These are phyloP conservation scores for Aphanomyces astaci DNA, from an alignment of 352 stramenopile species.

Conservation along the genomic window DNA sequence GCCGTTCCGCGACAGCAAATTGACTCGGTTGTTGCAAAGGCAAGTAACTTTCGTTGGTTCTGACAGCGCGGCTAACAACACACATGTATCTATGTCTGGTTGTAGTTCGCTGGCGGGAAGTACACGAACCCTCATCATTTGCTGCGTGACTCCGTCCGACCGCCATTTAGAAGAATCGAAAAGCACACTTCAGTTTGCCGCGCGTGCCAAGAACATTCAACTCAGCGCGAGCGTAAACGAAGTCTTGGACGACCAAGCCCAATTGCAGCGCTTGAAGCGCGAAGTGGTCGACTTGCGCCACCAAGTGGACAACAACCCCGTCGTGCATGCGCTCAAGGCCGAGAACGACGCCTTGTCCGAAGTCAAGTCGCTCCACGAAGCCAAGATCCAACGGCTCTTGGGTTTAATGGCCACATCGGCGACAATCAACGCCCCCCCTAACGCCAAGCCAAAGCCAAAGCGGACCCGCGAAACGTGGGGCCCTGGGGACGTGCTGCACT, in stretches of 20 bases:
- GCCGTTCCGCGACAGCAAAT: slow-evolving; percentile 85
- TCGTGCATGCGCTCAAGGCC: slow-evolving; percentile 47
- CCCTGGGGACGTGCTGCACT: slow-evolving; percentile 46
- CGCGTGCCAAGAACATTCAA: slow-evolving; percentile 86
- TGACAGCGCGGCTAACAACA: too few relatives aligned
- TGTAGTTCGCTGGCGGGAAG: slow-evolving; percentile 84
- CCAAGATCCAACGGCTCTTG: slow-evolving; percentile 47
- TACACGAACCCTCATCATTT: slow-evolving; percentile 88
- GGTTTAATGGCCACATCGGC: slow-evolving; percentile 50
- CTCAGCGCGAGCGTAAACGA: slow-evolving; percentile 81
- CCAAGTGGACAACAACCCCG: slow-evolving; percentile 40
- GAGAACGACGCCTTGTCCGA: slow-evolving; percentile 61
- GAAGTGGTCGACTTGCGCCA: slow-evolving; percentile 64
- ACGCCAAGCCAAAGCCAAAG: slow-evolving; percentile 34
- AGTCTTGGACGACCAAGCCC: slow-evolving; percentile 87
- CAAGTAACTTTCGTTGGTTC: background rate
- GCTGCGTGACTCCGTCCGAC: slow-evolving; percentile 33
- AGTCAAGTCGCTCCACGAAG: slow-evolving; percentile 48
- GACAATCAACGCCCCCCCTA: slow-evolving; percentile 23
- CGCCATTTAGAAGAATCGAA: slow-evolving; percentile 75
- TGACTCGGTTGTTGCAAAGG: slow-evolving; percentile 88
- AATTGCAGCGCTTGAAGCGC: slow-evolving; percentile 59
- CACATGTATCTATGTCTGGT: too few relatives aligned
- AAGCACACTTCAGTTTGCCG: slow-evolving; percentile 89
- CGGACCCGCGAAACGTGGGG: slow-evolving; percentile 61